Conservation (phyloP, 1,284 basidiomycete genomes). For the Ustilago bromivora region DNA sequence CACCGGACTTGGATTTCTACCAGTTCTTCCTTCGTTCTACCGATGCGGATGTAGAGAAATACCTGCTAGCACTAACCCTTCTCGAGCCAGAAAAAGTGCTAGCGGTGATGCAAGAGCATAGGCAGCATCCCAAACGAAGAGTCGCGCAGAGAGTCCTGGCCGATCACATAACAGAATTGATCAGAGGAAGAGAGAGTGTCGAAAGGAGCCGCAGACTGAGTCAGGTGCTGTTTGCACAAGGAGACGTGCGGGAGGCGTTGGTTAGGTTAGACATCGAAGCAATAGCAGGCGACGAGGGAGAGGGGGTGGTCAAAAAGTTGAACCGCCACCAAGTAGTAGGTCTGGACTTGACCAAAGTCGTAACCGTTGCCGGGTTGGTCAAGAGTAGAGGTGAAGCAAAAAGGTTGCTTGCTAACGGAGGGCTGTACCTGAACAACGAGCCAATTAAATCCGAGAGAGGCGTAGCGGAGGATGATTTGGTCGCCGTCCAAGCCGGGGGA, state of each 20-base stretch:
- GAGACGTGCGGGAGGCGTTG: constrained; percentile 64
- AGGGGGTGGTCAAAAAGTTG: constrained; percentile 3
- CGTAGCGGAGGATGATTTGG: constrained; percentile 11
- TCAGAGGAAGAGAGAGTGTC: constrained; percentile 71
- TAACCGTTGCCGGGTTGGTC: constrained; percentile 10
- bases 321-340: constrained; percentile 6
- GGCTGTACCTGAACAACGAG: constrained; percentile 42
- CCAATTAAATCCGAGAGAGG: not conserved
- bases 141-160: constrained; percentile 84
- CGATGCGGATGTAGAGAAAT: constrained; percentile 84
- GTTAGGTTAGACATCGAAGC: not conserved
- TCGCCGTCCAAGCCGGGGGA: not conserved
- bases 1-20: constrained; percentile 62
- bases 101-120: constrained; percentile 76
- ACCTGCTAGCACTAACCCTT: constrained; percentile 87
- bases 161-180: constrained; percentile 85
- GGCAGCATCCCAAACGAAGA: constrained; percentile 75
- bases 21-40: constrained; percentile 89
- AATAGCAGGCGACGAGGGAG: not conserved
- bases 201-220: constrained; percentile 73
- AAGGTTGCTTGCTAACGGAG: constrained; percentile 23
- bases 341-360: constrained; percentile 11
- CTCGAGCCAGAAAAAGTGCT: constrained; percentile 77
- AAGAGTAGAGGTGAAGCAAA: constrained; percentile 37
- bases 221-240: constrained; percentile 74